These are phyloP conservation scores for Colletotrichum noveboracense DNA, from an alignment of 2,329 filamentous ascomycete genomes.

Conservation along the genomic window DNA sequence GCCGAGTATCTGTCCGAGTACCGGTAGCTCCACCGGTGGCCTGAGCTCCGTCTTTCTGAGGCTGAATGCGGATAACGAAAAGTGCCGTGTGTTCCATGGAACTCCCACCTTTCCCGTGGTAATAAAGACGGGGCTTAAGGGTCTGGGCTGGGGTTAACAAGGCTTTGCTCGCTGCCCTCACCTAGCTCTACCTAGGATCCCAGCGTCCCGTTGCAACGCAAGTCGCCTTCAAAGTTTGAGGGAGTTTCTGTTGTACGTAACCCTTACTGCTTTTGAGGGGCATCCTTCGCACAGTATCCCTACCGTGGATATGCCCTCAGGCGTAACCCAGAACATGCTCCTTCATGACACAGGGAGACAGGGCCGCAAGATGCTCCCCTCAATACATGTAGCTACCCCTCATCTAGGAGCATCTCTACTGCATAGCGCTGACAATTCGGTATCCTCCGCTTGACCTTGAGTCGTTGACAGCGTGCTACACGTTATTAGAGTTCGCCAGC, in stretches of 20 bases:
- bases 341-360: background rate
- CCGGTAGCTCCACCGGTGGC: background rate
- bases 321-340: background rate
- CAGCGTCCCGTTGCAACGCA: background rate
- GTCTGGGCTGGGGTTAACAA: background rate
- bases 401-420: background rate
- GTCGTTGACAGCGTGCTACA: background rate
- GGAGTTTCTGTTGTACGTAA: background rate
- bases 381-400: background rate
- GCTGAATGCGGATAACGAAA: background rate
- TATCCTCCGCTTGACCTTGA: background rate
- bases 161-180: background rate
- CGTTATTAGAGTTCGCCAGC: background rate
- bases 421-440: background rate
- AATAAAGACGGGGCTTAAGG: background rate
- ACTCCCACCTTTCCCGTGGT: background rate
- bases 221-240: background rate
- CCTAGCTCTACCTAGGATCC: background rate
- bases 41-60: background rate
- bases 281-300: background rate
- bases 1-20: background rate
- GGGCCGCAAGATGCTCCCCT: background rate
- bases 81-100: background rate
- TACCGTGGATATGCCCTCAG: background rate
- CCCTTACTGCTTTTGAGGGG: background rate